These are phyloP conservation scores for Malus hybrid DNA, from an alignment of 331 rosid genomes.

Conservation along the genomic window DNA sequence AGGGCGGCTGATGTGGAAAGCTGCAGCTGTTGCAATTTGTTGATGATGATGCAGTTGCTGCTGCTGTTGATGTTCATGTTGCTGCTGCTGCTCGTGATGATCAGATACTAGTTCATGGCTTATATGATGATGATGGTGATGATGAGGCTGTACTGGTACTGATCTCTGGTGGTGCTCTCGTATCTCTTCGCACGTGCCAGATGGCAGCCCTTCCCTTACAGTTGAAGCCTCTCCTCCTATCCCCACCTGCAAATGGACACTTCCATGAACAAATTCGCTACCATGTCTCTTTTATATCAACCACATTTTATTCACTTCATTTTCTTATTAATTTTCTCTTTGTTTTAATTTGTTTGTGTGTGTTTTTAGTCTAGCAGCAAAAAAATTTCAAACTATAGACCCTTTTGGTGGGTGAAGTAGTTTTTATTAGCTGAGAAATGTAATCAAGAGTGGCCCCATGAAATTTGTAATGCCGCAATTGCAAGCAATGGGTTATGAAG, in stretches of 20 bases:
- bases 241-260: conserved; percentile 58
- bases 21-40: conserved; percentile 28
- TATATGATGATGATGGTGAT: conserved; percentile 25
- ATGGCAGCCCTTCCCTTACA: conserved; percentile 46
- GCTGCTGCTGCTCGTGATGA: conserved; percentile 25
- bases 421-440: conserved; percentile 36
- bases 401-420: conserved; percentile 26
- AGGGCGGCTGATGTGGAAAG: conserved; percentile 68
- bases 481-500: conserved; percentile 45
- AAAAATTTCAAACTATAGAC: not conserved
- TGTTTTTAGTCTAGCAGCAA: not conserved
- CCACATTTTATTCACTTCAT: not conserved
- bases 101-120: conserved; percentile 25
- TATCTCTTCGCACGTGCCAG: conserved; percentile 50
- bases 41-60: conserved; percentile 24
- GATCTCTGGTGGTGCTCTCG: conserved; percentile 25
- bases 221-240: conserved; percentile 71
- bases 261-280: conserved; percentile 2
- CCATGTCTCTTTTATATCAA: conserved; percentile 26
- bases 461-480: conserved; percentile 34
- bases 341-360: not conserved
- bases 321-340: not conserved
- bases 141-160: conserved; percentile 13
- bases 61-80: conserved; percentile 1
- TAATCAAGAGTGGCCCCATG: conserved; percentile 26